Evolutionary conservation across 2,329 filamentous ascomycete species (phyloP).

Genomic region (Pyrenophora teres): DNA sequence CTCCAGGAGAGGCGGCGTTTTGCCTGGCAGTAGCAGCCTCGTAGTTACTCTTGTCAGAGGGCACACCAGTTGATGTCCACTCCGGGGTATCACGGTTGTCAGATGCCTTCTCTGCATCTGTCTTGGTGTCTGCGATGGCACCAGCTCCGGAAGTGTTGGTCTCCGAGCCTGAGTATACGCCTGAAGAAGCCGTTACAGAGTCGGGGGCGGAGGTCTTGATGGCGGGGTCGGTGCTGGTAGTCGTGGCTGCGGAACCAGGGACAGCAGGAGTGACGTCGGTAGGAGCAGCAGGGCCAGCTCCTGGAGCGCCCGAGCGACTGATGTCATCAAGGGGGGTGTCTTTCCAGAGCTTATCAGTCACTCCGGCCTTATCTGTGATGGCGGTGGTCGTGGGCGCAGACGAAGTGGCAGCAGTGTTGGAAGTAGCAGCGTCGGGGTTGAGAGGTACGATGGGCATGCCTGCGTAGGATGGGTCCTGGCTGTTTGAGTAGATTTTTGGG

Average conservation of each 20-base stretch:
- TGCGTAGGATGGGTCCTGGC: conserved; percentile 18
- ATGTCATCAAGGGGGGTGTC: conserved; percentile 35
- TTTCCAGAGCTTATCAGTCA: conserved; percentile 36
- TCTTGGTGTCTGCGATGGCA: conserved; percentile 17
- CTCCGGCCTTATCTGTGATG: conserved; percentile 30
- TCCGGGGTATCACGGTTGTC: conserved; percentile 44
- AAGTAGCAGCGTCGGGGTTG: conserved; percentile 26
- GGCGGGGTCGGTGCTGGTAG: conserved; percentile 10
- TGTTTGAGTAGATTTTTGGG: conserved; percentile 20
- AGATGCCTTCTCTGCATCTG: conserved; percentile 25
- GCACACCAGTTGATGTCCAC: conserved; percentile 60
- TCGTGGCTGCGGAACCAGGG: conserved; percentile 7
- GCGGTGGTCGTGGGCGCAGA: conserved; percentile 37
- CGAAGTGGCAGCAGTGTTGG: conserved; percentile 24
- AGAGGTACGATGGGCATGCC: conserved; percentile 25
- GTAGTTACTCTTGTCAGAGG: conserved; percentile 57
- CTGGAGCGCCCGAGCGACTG: conserved; percentile 28
- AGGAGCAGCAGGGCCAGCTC: conserved; percentile 23
- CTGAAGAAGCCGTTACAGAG: conserved; percentile 14
- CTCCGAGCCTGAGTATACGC: conserved; percentile 9
- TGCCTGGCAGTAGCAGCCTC: conserved; percentile 67
- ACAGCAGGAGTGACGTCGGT: conserved; percentile 13
- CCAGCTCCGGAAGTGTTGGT: conserved; percentile 23
- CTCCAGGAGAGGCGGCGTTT: conserved; percentile 48
- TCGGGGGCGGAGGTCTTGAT: conserved; percentile 22